Evolutionary conservation across 1,139 yeast species (phyloP).

Genomic region (Wickerhamomyces sp.): DNA sequence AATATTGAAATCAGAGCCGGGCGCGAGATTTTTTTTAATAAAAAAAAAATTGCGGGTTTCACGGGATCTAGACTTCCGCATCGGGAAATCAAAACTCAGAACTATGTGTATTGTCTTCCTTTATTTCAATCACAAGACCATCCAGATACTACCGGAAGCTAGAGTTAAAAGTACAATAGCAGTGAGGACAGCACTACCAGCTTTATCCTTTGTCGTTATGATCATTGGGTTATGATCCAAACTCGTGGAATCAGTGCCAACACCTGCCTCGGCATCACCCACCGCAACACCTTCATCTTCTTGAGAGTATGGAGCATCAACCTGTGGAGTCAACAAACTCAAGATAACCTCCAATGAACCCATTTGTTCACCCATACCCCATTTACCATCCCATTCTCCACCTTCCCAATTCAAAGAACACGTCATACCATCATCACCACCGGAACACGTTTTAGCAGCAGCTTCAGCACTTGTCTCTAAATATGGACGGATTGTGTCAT

Average conservation of each 20-base stretch:
- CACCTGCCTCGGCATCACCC: conserved; percentile 29
- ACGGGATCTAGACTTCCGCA: no score
- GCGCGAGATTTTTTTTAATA: no score
- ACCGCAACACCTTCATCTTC: conserved; percentile 36
- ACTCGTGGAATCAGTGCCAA: conserved; percentile 19
- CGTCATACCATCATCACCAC: conserved; percentile 84
- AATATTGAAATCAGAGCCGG: no score
- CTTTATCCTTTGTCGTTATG: conserved; percentile 53
- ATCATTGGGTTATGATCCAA: conserved; percentile 34
- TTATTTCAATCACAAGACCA: conserved; percentile 50
- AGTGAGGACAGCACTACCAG: conserved; percentile 76
- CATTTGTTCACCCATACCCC: conserved; percentile 65
- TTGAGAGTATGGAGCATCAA: conserved; percentile 15
- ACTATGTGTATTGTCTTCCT: no score
- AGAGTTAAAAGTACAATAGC: conserved; percentile 52
- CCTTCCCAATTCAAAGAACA: conserved; percentile 76
- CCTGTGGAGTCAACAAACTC: conserved; percentile 33
- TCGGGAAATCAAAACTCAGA: no score
- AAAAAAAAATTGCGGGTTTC: no score
- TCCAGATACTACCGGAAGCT: conserved; percentile 60
- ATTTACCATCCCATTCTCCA: conserved; percentile 53
- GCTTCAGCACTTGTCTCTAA: conserved; percentile 62
- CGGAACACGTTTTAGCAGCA: conserved; percentile 77
- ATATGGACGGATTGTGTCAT: conserved; percentile 43
- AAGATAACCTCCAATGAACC: conserved; percentile 51